These are phyloP conservation scores for Hymenotorrendiella dingleyae DNA, from an alignment of 2,329 filamentous ascomycete species.

Conservation along the genomic window DNA sequence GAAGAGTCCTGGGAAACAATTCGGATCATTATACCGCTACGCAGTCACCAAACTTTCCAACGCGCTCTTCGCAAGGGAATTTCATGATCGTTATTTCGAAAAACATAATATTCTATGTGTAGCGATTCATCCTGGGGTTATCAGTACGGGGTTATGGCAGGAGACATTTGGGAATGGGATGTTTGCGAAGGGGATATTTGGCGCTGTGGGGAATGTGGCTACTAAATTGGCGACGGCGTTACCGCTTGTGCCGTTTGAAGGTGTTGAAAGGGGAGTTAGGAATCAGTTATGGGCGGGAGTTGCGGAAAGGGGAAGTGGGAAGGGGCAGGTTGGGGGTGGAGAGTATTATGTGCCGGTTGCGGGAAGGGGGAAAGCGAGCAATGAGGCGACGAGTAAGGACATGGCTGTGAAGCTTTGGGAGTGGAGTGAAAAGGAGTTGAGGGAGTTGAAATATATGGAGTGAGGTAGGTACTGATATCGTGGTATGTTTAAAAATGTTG, in stretches of 20 bases:
- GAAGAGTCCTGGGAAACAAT: conserved; percentile 19
- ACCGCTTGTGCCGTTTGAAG: conserved; percentile 6
- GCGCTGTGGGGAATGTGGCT: background rate
- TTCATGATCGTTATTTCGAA: conserved; percentile 34
- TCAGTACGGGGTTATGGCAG: conserved; percentile 32
- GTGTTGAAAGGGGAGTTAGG: conserved; percentile 33
- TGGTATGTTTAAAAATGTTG: too few species aligned
- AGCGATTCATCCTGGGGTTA: conserved; percentile 37
- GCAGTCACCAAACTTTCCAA: conserved; percentile 43
- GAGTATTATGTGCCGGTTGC: conserved; percentile 33
- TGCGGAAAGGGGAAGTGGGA: conserved; percentile 12
- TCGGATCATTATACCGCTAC: conserved; percentile 32
- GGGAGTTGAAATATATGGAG: too few species aligned
- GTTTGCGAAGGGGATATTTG: conserved; percentile 5
- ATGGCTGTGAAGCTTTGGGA: conserved; percentile 31
- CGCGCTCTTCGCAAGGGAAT: conserved; percentile 36
- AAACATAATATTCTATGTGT: conserved; percentile 30
- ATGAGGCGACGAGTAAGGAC: conserved; percentile 19
- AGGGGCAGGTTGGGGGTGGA: conserved; percentile 27
- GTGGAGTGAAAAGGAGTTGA: conserved; percentile 30
- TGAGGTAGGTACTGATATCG: too few species aligned
- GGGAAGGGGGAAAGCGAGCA: conserved; percentile 20
- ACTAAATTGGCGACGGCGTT: background rate
- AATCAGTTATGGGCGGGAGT: conserved; percentile 38
- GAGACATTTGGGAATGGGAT: background rate